Conservation (phyloP, 257 asterid genomes). For the Solanum piurae region DNA sequence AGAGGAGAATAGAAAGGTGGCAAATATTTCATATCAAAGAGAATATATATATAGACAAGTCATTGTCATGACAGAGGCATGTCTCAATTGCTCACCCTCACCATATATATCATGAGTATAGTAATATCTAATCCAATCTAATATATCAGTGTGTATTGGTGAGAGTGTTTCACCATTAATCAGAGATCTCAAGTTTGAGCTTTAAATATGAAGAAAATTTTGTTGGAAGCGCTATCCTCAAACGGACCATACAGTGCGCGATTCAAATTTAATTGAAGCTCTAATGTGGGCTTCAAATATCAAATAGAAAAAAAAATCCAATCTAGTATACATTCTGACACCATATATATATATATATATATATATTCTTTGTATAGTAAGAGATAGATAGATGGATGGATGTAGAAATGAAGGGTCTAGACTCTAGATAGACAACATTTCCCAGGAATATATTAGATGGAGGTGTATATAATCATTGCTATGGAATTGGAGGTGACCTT, state of each 20-base stretch:
- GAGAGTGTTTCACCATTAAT: no score
- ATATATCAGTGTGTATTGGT: no score
- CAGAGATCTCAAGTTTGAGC: accelerated
- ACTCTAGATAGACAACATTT: not conserved
- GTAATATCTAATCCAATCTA: not conserved
- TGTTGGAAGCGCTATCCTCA: no score
- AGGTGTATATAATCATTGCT: not conserved
- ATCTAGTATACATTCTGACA: not conserved
- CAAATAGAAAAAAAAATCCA: not conserved
- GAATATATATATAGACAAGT: not conserved
- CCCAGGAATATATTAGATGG: not conserved
- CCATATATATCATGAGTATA: not conserved
- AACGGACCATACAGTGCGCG: accelerated
- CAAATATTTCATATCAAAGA: not conserved
- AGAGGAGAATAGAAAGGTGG: not conserved
- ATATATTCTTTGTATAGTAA: not conserved
- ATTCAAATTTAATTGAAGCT: no score
- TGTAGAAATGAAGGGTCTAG: not conserved
- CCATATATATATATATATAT: not conserved
- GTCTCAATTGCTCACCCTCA: not conserved
- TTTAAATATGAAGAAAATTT: no score
- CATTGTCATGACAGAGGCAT: slow-evolving; percentile 2
- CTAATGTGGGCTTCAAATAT: no score
- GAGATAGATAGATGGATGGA: not conserved
- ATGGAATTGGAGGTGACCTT: not conserved